phyloP scores from a whole-genome alignment of 1,284 basidiomycete genomes.

The Naganishia albida region DNA sequence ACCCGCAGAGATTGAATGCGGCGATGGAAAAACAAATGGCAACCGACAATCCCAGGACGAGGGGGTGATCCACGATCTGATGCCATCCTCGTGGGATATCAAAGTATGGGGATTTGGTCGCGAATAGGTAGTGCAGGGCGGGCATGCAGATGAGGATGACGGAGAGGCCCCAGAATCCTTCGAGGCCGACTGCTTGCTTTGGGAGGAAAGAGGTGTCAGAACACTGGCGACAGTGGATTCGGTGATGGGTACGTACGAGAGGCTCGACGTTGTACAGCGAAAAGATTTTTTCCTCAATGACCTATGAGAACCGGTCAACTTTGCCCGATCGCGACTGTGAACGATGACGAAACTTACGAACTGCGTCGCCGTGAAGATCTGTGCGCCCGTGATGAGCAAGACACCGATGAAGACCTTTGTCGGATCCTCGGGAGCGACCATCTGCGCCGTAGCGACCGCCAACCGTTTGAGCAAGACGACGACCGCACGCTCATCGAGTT shows the following conservation, averaged over 20 bases:
- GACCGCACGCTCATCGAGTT: constrained; percentile 17
- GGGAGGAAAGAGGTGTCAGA: neutral
- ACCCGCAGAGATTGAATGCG: constrained; percentile 94
- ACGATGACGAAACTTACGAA: constrained; percentile 39
- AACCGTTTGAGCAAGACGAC: constrained; percentile 17
- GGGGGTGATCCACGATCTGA: constrained; percentile 78
- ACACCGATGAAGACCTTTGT: constrained; percentile 62
- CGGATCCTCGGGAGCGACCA: constrained; percentile 47
- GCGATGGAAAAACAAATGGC: constrained; percentile 81
- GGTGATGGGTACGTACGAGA: constrained; percentile 56
- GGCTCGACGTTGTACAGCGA: constrained; percentile 81
- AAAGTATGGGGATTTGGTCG: constrained; percentile 75
- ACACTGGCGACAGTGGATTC: neutral
- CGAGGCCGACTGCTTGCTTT: constrained; percentile 81
- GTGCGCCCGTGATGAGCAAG: constrained; percentile 91
- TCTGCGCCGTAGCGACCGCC: constrained; percentile 21
- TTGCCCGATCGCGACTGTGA: neutral
- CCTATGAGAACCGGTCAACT: constrained; percentile 46
- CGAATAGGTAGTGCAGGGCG: constrained; percentile 58
- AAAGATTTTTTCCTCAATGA: constrained; percentile 96
- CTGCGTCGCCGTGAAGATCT: constrained; percentile 65
- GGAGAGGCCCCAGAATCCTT: constrained; percentile 86
- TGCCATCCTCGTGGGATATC: constrained; percentile 86
- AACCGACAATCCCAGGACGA: constrained; percentile 74
- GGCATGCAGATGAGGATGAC: constrained; percentile 58